phyloP scores from a whole-genome alignment of 805 yeast species.

The Saccharomycopsis amapae region DNA sequence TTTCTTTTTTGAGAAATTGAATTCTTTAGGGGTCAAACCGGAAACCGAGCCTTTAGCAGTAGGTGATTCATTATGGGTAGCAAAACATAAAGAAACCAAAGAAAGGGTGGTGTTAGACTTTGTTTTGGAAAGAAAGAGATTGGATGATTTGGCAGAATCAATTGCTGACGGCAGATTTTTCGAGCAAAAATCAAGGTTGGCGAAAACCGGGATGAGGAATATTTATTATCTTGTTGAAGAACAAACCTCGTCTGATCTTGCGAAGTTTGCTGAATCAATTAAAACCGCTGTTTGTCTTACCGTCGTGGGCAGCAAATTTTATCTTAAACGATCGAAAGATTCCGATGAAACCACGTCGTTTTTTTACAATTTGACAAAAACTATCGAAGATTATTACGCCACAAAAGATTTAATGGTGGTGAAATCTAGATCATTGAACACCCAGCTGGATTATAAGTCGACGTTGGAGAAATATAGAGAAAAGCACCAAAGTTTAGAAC shows the following conservation, averaged over 20 bases:
- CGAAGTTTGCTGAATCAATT: slow-evolving; percentile 52
- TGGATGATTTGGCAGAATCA: slow-evolving; percentile 77
- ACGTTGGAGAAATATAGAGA: slow-evolving; percentile 37
- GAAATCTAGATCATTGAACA: slow-evolving; percentile 42
- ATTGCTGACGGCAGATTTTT: slow-evolving; percentile 82
- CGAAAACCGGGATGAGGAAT: slow-evolving; percentile 57
- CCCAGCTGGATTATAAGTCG: slow-evolving; percentile 43
- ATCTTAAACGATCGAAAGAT: slow-evolving; percentile 57
- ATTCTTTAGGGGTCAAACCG: slow-evolving; percentile 39
- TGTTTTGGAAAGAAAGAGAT: slow-evolving; percentile 83
- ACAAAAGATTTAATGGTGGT: slow-evolving; percentile 40
- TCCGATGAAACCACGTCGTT: slow-evolving; percentile 69
- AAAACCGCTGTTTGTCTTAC: slow-evolving; percentile 71
- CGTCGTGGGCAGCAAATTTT: slow-evolving; percentile 58
- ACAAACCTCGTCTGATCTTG: slow-evolving; percentile 38
- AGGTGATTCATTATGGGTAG: slow-evolving; percentile 91
- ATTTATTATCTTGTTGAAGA: slow-evolving; percentile 80
- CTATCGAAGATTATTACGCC: slow-evolving; percentile 35
- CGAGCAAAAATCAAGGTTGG: slow-evolving; percentile 79
- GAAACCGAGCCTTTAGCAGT: slow-evolving; percentile 57
- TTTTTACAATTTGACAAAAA: slow-evolving; percentile 42
- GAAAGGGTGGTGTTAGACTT: slow-evolving; percentile 67
- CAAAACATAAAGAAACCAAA: slow-evolving; percentile 49
- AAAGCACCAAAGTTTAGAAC: slow-evolving; percentile 37
- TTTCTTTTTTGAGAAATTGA: slow-evolving; percentile 54